These are phyloP conservation scores for Podospora australis DNA, from an alignment of 495 filamentous ascomycete species.

Conservation along the genomic window DNA sequence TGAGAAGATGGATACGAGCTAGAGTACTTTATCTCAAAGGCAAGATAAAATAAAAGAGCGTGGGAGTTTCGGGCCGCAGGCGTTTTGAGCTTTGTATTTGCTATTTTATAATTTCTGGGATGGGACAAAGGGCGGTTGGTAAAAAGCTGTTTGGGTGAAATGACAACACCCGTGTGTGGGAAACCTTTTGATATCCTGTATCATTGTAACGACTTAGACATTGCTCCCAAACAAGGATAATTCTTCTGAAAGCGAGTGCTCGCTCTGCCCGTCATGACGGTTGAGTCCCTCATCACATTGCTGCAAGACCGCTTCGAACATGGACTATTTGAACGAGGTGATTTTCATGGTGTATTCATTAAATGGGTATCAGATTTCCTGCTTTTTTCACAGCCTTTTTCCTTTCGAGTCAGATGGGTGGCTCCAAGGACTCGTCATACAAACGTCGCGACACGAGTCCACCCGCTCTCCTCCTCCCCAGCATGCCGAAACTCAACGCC, in stretches of 20 bases:
- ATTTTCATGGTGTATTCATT: background rate
- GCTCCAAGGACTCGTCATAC: slow-evolving; percentile 31
- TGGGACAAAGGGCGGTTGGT: background rate
- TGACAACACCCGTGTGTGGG: background rate
- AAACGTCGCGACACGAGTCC: slow-evolving; percentile 60
- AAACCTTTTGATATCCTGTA: background rate
- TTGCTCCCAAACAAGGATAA: too few species aligned
- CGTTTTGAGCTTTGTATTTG: background rate
- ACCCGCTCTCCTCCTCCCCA: slow-evolving; percentile 47
- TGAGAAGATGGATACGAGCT: slow-evolving; percentile 76
- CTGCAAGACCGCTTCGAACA: background rate
- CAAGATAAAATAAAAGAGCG: background rate
- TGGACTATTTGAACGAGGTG: background rate
- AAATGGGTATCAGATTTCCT: background rate
- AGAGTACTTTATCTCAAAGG: slow-evolving; percentile 4
- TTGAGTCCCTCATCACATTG: too few species aligned
- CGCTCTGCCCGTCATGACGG: too few species aligned
- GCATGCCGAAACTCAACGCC: slow-evolving; percentile 78
- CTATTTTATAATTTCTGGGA: background rate
- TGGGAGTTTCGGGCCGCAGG: slow-evolving; percentile 1
- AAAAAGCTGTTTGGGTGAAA: background rate
- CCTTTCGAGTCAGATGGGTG: too few species aligned
- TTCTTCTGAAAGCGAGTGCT: too few species aligned
- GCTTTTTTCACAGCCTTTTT: background rate
- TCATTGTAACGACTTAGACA: background rate